These are phyloP conservation scores for Sesbania bispinosa DNA, from an alignment of 306 rosid genomes.

Conservation along the genomic window DNA sequence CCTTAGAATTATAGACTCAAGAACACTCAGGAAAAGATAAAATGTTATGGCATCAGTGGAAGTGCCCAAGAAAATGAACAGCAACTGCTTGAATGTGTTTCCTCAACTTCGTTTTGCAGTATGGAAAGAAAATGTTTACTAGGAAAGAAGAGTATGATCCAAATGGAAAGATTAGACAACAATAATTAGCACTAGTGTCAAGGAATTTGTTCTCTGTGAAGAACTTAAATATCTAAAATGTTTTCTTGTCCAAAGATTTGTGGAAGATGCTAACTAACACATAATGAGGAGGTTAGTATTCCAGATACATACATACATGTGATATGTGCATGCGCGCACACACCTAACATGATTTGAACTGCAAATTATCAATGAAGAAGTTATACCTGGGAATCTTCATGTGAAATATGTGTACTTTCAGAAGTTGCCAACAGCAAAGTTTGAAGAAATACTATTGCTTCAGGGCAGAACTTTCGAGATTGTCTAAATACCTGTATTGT, in stretches of 20 bases:
- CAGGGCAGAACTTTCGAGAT: conserved; percentile 86
- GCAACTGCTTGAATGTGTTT: not conserved
- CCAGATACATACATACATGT: too few relatives aligned
- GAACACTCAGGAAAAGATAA: not conserved
- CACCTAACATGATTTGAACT: not conserved
- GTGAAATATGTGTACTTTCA: conserved; percentile 36
- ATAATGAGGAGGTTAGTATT: too few relatives aligned
- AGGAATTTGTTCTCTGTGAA: not conserved
- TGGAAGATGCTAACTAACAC: too few relatives aligned
- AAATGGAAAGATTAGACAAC: not conserved
- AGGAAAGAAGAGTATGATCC: not conserved
- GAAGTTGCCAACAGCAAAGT: conserved; percentile 54
- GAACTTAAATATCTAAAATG: not conserved
- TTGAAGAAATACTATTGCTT: conserved; percentile 64
- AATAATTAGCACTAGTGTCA: not conserved
- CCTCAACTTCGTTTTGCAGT: not conserved
- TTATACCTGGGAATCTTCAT: conserved; percentile 63
- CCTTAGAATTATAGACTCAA: not conserved
- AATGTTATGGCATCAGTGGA: not conserved
- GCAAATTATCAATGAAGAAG: conserved; percentile 1
- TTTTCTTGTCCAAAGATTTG: too few relatives aligned
- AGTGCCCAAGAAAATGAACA: not conserved
- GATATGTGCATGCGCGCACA: too few relatives aligned
- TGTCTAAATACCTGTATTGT: conserved; percentile 62
- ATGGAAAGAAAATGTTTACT: not conserved